A percentile compares a stretch with the other conserved stretches of the same genome.
These are phyloP conservation scores for Batkoa obscura DNA, from an alignment of 371 early-diverging fungal species.

Conservation along the genomic window DNA sequence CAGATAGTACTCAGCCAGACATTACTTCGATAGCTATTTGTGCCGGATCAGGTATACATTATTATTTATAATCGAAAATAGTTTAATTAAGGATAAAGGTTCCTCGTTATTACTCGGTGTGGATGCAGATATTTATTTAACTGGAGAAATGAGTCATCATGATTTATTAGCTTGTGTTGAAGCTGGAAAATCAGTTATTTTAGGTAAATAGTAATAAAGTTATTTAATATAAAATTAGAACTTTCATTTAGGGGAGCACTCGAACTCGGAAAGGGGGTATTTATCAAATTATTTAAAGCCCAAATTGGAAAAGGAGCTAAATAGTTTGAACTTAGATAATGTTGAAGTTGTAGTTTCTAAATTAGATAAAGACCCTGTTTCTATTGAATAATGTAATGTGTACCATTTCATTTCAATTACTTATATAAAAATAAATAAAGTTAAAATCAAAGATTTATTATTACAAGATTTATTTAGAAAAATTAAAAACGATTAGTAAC, in stretches of 20 bases:
- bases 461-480: too few species aligned
- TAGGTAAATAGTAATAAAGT: constrained; percentile 28
- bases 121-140: constrained; percentile 53
- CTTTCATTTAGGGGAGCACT: constrained; percentile 47
- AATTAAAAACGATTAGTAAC: too few species aligned
- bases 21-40: constrained; percentile 77
- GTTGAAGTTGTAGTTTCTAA: constrained; percentile 44
- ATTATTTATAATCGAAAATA: neutral
- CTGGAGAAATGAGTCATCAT: constrained; percentile 89
- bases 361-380: constrained; percentile 48
- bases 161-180: constrained; percentile 65
- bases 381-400: constrained; percentile 23
- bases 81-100: constrained; percentile 10
- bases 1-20: constrained; percentile 19
- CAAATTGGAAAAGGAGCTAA: constrained; percentile 32
- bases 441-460: too few species aligned
- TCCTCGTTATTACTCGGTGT: constrained; percentile 29
- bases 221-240: neutral
- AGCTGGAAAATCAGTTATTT: constrained; percentile 59
- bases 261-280: constrained; percentile 89
- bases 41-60: constrained; percentile 60
- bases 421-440: too few species aligned
- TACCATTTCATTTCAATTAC: too few species aligned
- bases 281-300: constrained; percentile 44
- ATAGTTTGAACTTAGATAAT: constrained; percentile 13